phyloP scores from a whole-genome alignment of 495 filamentous ascomycete genomes.

The Wilcoxina mikolae region DNA sequence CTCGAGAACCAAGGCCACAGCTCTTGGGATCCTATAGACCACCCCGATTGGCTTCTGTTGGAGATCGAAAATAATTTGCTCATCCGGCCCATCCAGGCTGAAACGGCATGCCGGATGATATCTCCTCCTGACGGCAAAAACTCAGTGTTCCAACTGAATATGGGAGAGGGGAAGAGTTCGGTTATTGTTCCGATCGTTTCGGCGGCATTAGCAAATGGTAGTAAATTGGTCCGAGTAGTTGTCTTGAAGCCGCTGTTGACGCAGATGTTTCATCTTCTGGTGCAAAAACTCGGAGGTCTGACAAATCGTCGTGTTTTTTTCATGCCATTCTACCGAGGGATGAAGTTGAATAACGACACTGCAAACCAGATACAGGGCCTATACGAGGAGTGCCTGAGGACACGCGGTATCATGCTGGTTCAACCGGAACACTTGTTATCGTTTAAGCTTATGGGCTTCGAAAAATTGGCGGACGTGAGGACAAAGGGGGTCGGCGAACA shows the following conservation, averaged over 20 bases:
- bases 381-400: conserved; percentile 34
- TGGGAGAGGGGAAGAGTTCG: conserved; percentile 61
- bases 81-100: conserved; percentile 47
- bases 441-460: conserved; percentile 49
- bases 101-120: conserved; percentile 45
- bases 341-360: conserved; percentile 28
- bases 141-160: conserved; percentile 53
- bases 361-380: conserved; percentile 29
- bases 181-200: conserved; percentile 54
- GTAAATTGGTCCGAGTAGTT: conserved; percentile 41
- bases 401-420: conserved; percentile 41
- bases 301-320: conserved; percentile 43
- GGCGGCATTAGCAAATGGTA: conserved; percentile 39
- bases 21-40: conserved; percentile 38
- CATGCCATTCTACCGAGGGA: conserved; percentile 46
- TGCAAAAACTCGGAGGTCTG: conserved; percentile 45
- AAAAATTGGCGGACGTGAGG: conserved; percentile 22
- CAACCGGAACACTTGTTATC: conserved; percentile 61
- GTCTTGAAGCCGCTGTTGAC: conserved; percentile 47
- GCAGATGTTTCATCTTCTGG: conserved; percentile 50
- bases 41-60: conserved; percentile 46
- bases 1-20: conserved; percentile 38
- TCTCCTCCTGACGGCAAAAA: conserved; percentile 34
- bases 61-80: conserved; percentile 50
- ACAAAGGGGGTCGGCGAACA: conserved; percentile 16